These are phyloP conservation scores for Cinchona pubescens DNA, from an alignment of 257 asterid species.

Conservation along the genomic window DNA sequence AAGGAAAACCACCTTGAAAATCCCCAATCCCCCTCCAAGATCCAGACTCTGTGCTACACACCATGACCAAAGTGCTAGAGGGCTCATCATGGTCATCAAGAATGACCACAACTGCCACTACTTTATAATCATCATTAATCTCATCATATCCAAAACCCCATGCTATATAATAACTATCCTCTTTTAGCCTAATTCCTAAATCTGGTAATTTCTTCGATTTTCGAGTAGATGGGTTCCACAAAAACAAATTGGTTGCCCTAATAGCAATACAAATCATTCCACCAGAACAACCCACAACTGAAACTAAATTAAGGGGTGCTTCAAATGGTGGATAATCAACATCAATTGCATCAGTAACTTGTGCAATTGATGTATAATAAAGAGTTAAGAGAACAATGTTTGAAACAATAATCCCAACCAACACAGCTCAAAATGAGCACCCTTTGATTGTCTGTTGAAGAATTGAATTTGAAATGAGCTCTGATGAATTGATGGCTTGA, in stretches of 20 bases:
- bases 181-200: not conserved
- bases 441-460: not conserved
- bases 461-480: not conserved
- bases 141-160: slow-evolving; percentile 27
- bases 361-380: slow-evolving; percentile 5
- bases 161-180: not conserved
- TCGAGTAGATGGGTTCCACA: slow-evolving; percentile 22
- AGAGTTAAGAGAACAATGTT: slow-evolving; percentile 19
- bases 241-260: not conserved
- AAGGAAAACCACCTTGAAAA: slow-evolving; percentile 18
- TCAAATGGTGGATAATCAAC: not conserved
- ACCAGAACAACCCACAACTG: slow-evolving; percentile 17
- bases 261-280: slow-evolving; percentile 20
- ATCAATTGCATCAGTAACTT: not conserved
- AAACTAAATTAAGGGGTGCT: not conserved
- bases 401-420: not conserved
- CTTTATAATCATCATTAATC: slow-evolving; percentile 35
- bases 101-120: slow-evolving; percentile 26
- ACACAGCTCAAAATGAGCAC: not conserved
- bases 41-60: slow-evolving; percentile 38
- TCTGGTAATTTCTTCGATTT: slow-evolving; percentile 11
- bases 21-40: slow-evolving; percentile 40
- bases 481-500: not conserved
- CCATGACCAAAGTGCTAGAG: slow-evolving; percentile 23
- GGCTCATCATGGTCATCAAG: not conserved